A percentile compares a stretch with the other conserved stretches of the same genome.
phyloP scores from a whole-genome alignment of 495 filamentous ascomycete genomes.

The Massariosphaeria phaeospora region DNA sequence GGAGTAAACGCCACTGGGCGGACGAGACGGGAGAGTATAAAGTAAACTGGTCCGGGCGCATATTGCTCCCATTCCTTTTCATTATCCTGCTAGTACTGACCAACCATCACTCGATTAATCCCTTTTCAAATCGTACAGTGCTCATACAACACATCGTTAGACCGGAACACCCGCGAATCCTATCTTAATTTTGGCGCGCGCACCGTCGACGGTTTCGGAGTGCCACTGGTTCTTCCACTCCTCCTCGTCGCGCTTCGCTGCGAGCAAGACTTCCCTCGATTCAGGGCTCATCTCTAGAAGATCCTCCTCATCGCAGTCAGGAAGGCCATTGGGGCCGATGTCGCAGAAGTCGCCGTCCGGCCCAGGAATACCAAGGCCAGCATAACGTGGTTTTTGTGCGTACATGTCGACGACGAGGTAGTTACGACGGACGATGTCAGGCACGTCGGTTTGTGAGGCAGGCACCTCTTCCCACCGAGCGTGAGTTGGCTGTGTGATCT shows the following conservation, averaged over 20 bases:
- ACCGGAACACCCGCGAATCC: conserved; percentile 41
- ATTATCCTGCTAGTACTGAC: too few species aligned
- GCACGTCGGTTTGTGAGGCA: conserved; percentile 41
- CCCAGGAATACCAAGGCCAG: conserved; percentile 58
- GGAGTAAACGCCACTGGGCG: too few species aligned
- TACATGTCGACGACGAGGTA: conserved; percentile 70
- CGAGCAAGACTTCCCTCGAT: conserved; percentile 63
- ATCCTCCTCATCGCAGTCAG: conserved; percentile 61
- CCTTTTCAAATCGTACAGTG: too few species aligned
- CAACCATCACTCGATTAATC: too few species aligned
- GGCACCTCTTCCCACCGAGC: conserved; percentile 68
- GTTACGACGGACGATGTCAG: conserved; percentile 62
- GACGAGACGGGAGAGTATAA: too few species aligned
- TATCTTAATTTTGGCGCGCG: conserved; percentile 49
- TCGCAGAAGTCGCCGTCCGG: conserved; percentile 58
- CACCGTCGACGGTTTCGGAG: conserved; percentile 52
- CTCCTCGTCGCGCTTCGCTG: conserved; percentile 55
- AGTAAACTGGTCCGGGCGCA: too few species aligned
- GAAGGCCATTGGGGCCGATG: conserved; percentile 61
- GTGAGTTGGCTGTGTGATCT: conserved; percentile 84
- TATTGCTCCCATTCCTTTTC: too few species aligned
- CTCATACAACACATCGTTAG: conserved; percentile 11
- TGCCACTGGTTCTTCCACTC: conserved; percentile 72
- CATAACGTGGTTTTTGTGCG: conserved; percentile 56
- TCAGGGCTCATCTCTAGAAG: conserved; percentile 64